These are phyloP conservation scores for Fusarium nurragi DNA, from an alignment of 2,329 filamentous ascomycete species.

Conservation along the genomic window DNA sequence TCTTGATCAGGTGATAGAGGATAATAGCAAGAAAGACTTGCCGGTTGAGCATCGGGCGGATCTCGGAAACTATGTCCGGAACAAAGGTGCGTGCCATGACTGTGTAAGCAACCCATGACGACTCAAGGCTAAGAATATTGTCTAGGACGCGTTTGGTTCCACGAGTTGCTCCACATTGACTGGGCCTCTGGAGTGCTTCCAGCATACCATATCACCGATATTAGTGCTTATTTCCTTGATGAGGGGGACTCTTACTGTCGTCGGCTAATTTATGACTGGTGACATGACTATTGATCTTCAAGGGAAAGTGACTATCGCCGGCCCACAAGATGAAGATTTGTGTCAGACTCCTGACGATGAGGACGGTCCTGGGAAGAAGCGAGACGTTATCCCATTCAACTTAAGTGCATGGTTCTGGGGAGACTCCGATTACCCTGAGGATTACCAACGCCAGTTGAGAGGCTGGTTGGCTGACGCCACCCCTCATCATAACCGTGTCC, in stretches of 20 bases:
- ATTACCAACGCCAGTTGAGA: background rate
- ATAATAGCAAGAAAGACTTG: background rate
- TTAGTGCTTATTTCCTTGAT: background rate
- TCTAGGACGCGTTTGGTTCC: background rate
- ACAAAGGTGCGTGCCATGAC: background rate
- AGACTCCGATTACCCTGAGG: background rate
- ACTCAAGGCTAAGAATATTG: background rate
- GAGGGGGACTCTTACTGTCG: background rate
- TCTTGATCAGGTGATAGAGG: background rate
- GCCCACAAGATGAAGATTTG: background rate
- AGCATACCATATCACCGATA: background rate
- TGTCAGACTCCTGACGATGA: background rate
- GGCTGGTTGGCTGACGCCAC: background rate
- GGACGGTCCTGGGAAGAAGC: background rate
- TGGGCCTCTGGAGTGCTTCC: background rate
- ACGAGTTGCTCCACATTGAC: background rate
- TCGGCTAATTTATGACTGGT: background rate
- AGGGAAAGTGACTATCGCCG: background rate
- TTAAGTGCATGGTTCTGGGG: background rate
- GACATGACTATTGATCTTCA: background rate
- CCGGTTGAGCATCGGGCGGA: background rate
- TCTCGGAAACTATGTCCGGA: background rate
- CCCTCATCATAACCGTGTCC: background rate
- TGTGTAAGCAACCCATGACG: background rate
- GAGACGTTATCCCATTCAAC: background rate